These are phyloP conservation scores for Eucalyptus polybractea DNA, from an alignment of 345 rosid genomes.

Conservation along the genomic window DNA sequence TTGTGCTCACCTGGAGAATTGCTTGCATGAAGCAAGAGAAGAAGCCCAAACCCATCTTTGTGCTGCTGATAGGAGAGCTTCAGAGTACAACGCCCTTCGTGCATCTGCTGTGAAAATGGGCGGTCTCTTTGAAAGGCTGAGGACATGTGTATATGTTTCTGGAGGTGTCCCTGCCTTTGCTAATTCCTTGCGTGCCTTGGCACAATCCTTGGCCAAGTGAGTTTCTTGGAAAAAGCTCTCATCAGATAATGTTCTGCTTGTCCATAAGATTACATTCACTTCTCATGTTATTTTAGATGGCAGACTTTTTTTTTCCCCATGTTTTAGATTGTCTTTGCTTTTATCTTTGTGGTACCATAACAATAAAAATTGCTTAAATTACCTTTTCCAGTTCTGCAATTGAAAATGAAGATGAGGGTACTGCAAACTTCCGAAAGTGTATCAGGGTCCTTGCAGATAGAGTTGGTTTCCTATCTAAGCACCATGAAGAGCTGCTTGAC, in stretches of 20 bases:
- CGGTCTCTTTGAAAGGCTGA: constrained; percentile 73
- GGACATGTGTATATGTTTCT: constrained; percentile 44
- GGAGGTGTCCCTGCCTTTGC: constrained; percentile 68
- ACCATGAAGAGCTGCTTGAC: constrained; percentile 69
- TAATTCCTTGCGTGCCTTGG: constrained; percentile 65
- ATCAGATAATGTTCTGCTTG: not conserved
- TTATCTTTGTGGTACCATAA: not conserved
- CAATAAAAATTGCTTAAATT: not conserved
- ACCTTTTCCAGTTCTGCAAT: constrained; percentile 37
- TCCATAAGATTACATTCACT: not conserved
- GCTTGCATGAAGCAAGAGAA: constrained; percentile 97
- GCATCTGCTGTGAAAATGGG: constrained; percentile 85
- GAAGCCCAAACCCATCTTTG: constrained; percentile 97
- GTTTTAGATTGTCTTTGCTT: not conserved
- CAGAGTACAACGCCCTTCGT: constrained; percentile 69
- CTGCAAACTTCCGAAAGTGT: constrained; percentile 62
- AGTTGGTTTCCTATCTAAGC: constrained; percentile 65
- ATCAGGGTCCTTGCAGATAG: constrained; percentile 65
- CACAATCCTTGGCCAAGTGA: constrained; percentile 90
- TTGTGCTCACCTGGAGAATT: constrained; percentile 93
- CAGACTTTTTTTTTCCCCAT: not conserved
- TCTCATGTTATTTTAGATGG: not conserved
- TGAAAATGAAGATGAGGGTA: constrained; percentile 73
- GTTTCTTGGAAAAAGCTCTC: not conserved
- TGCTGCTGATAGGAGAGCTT: constrained; percentile 84